These are phyloP conservation scores for Lactarius pseudohatsudake DNA, from an alignment of 768 basidiomycete genomes.

Conservation along the genomic window DNA sequence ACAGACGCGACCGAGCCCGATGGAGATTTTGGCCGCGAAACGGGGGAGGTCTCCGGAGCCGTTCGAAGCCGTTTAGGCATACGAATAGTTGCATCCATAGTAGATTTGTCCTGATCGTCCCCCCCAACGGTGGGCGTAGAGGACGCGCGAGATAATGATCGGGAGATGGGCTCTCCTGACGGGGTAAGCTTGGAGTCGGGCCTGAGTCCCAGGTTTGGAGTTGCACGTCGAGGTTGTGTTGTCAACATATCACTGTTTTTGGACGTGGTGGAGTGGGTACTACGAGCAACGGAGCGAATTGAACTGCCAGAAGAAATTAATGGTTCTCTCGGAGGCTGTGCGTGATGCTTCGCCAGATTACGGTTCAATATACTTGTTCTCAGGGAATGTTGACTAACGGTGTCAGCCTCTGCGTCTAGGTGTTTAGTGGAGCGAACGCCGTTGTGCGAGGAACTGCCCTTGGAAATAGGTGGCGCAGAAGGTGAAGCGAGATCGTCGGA, in stretches of 20 bases:
- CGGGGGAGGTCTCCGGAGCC: conserved; percentile 18
- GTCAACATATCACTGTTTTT: conserved; percentile 33
- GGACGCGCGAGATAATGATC: conserved; percentile 25
- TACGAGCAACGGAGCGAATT: conserved; percentile 48
- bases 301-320: conserved; percentile 40
- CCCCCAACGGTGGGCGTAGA: conserved; percentile 25
- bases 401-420: conserved; percentile 40
- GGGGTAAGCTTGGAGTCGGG: conserved; percentile 79
- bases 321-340: conserved; percentile 34
- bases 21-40: conserved; percentile 29
- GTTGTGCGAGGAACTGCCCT: conserved; percentile 29
- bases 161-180: conserved; percentile 32
- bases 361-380: conserved; percentile 46
- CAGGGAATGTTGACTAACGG: conserved; percentile 47
- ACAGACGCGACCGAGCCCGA: conserved; percentile 41
- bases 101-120: conserved; percentile 15
- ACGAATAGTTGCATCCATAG: background rate
- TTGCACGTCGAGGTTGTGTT: conserved; percentile 32
- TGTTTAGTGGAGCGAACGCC: conserved; percentile 29
- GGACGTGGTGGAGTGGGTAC: conserved; percentile 39
- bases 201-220: conserved; percentile 32
- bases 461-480: conserved; percentile 34
- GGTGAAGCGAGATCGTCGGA: conserved; percentile 64
- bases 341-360: conserved; percentile 32
- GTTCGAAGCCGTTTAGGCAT: conserved; percentile 20